Percentiles rank a stretch among this genome's conserved stretches.
Evolutionary conservation across 768 basidiomycete genomes (phyloP).

Genomic region (Scleroderma bovista): DNA sequence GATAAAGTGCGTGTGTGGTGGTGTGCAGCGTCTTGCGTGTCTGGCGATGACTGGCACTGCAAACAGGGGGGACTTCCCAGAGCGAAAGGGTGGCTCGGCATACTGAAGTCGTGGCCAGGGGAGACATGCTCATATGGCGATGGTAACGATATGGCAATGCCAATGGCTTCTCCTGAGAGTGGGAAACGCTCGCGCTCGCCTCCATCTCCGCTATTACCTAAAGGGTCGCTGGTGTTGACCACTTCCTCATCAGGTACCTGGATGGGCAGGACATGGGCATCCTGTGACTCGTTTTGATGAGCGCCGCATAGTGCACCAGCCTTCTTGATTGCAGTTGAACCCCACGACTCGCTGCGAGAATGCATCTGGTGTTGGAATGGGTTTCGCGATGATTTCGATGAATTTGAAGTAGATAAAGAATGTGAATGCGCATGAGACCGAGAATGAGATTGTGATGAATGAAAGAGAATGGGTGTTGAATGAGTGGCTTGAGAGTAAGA

Average conservation of each 20-base stretch:
- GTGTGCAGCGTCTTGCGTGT: not conserved
- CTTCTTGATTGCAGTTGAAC: constrained; percentile 34
- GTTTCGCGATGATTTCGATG: constrained; percentile 28
- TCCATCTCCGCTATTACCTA: not conserved
- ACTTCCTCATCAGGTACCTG: constrained; percentile 19
- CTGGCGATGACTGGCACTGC: not conserved
- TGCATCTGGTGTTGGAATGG: constrained; percentile 16
- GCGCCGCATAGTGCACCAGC: constrained; percentile 28
- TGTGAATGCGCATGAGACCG: constrained; percentile 33
- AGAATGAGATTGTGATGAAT: constrained; percentile 19
- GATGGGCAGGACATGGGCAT: constrained; percentile 15
- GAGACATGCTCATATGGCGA: constrained; percentile 14
- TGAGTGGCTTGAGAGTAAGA: constrained; percentile 10
- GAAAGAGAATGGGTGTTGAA: constrained; percentile 6
- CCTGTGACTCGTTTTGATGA: constrained; percentile 14
- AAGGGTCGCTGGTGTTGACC: constrained; percentile 2
- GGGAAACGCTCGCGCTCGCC: not conserved
- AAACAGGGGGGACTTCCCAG: constrained; percentile 18
- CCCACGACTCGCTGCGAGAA: constrained; percentile 34
- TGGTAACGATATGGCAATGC: constrained; percentile 41
- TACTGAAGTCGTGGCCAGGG: constrained; percentile 10
- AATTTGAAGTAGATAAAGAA: constrained; percentile 30
- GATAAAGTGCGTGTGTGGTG: constrained; percentile 21
- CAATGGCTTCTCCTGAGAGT: constrained; percentile 26
- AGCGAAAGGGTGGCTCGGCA: constrained; percentile 35